Conservation (phyloP, 495 filamentous ascomycete species). For the Jackrogersella minutella region DNA sequence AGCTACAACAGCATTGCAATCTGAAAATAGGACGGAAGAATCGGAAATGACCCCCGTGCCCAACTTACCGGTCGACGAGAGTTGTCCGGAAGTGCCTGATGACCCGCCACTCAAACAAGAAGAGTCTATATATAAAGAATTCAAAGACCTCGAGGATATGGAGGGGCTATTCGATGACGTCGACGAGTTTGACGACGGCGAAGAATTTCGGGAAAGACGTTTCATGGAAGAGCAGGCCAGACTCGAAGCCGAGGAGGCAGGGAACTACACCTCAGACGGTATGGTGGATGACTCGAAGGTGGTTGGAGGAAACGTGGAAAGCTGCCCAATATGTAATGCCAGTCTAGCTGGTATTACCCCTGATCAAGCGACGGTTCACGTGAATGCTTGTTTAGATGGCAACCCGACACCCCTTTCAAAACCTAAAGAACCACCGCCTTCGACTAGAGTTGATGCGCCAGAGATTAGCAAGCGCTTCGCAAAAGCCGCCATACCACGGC, state of each 20-base stretch:
- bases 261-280: conserved; percentile 48
- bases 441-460: conserved; percentile 47
- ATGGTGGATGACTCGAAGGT: conserved; percentile 31
- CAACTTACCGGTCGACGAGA: conserved; percentile 37
- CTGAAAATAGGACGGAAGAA: conserved; percentile 7
- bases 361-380: conserved; percentile 72
- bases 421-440: conserved; percentile 30
- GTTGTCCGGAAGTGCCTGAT: conserved; percentile 32
- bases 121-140: conserved; percentile 53
- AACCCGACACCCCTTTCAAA: conserved; percentile 62
- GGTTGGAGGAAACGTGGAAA: conserved; percentile 46
- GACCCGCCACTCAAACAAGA: conserved; percentile 61
- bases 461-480: conserved; percentile 64
- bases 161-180: conserved; percentile 59
- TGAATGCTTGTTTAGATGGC: conserved; percentile 93
- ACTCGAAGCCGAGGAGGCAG: conserved; percentile 62
- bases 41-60: conserved; percentile 36
- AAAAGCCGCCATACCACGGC: conserved; percentile 72
- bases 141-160: conserved; percentile 71
- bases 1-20: not conserved
- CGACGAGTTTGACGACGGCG: conserved; percentile 62
- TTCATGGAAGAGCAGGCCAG: conserved; percentile 70
- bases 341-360: conserved; percentile 67
- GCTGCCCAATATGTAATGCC: conserved; percentile 80
- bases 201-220: conserved; percentile 67